These are phyloP conservation scores for Pseudomicrostroma phylloplanum DNA, from an alignment of 1,284 basidiomycete genomes.

Conservation along the genomic window DNA sequence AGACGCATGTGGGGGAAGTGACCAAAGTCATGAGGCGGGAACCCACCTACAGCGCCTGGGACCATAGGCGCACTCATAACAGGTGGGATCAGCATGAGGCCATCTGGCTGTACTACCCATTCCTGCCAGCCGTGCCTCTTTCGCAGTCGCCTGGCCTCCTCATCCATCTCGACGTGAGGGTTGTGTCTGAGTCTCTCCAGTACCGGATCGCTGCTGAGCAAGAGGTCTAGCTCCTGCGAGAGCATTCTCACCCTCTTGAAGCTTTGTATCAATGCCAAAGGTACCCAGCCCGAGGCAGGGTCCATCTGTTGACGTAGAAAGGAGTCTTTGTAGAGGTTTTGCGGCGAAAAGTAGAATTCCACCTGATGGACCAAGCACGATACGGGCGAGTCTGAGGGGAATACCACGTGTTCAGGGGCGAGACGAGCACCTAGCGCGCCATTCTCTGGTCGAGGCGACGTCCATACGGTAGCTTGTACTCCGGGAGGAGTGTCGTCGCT, in stretches of 20 bases:
- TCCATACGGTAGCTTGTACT: too few relatives aligned
- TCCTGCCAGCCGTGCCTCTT: constrained; percentile 14
- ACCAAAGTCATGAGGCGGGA: too few relatives aligned
- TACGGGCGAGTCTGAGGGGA: too few relatives aligned
- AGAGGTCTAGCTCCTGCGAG: constrained; percentile 10
- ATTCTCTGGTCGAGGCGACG: too few relatives aligned
- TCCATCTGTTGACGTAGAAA: constrained; percentile 44
- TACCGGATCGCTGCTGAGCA: constrained; percentile 2
- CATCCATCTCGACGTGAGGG: constrained; percentile 11
- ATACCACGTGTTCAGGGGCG: too few relatives aligned
- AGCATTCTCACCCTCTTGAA: constrained; percentile 37
- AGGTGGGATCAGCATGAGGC: not conserved
- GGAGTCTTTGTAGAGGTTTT: constrained; percentile 40
- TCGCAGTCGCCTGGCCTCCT: constrained; percentile 10
- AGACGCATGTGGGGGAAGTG: too few relatives aligned
- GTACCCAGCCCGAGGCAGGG: constrained; percentile 30
- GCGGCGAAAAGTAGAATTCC: constrained; percentile 46
- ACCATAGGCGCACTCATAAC: too few relatives aligned
- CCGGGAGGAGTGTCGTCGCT: too few relatives aligned
- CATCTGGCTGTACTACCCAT: constrained; percentile 1
- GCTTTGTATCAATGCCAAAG: constrained; percentile 24
- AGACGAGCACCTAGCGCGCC: too few relatives aligned
- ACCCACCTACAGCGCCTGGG: too few relatives aligned
- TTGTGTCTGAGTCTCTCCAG: constrained; percentile 9
- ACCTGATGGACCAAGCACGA: constrained; percentile 30